Conservation (phyloP, 1,139 yeast species). For the Yamadazyma jaroonii region DNA sequence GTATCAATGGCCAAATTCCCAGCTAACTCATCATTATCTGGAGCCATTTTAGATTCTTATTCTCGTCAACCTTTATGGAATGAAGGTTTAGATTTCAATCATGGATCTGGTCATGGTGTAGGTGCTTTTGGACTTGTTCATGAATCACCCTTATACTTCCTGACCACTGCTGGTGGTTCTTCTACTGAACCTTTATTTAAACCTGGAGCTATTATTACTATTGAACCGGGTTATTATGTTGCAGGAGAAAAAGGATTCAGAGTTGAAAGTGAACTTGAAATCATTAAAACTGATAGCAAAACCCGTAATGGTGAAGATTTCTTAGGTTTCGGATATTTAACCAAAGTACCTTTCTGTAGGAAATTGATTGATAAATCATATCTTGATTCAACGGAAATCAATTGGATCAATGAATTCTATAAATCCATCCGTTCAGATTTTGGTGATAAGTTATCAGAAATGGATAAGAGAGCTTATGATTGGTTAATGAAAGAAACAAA, state of each 20-base stretch:
- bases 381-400: slow-evolving; percentile 37
- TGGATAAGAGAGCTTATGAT: slow-evolving; percentile 35
- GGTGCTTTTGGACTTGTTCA: slow-evolving; percentile 58
- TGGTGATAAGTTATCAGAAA: slow-evolving; percentile 29
- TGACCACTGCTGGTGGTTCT: slow-evolving; percentile 38
- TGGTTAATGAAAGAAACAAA: slow-evolving; percentile 41
- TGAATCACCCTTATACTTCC: slow-evolving; percentile 52
- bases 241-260: slow-evolving; percentile 53
- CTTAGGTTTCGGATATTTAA: slow-evolving; percentile 48
- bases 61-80: slow-evolving; percentile 55
- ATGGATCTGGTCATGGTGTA: slow-evolving; percentile 63
- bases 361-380: slow-evolving; percentile 40
- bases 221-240: slow-evolving; percentile 57
- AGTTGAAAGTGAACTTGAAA: slow-evolving; percentile 51
- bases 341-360: slow-evolving; percentile 53
- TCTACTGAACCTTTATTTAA: slow-evolving; percentile 29
- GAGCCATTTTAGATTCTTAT: slow-evolving; percentile 46
- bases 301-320: slow-evolving; percentile 34
- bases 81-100: slow-evolving; percentile 51
- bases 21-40: slow-evolving; percentile 35
- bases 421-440: slow-evolving; percentile 34
- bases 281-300: slow-evolving; percentile 34
- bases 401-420: slow-evolving; percentile 54
- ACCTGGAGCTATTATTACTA: slow-evolving; percentile 49
- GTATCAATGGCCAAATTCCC: slow-evolving; percentile 53